phyloP scores from a whole-genome alignment of 2,329 filamentous ascomycete species.

The Curvularia spicifera region DNA sequence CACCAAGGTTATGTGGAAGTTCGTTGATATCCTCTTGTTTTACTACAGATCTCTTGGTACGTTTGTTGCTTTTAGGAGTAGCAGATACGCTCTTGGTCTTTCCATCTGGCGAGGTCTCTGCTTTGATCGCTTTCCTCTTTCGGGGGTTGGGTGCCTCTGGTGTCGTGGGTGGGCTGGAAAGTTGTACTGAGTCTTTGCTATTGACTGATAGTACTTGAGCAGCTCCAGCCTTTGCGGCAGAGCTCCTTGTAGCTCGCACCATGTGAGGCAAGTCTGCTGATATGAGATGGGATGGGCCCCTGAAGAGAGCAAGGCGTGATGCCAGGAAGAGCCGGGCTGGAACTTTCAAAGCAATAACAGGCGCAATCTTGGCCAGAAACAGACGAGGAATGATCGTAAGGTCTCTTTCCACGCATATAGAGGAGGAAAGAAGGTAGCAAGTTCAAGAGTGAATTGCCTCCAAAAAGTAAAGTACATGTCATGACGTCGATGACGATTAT shows the following conservation, averaged over 20 bases:
- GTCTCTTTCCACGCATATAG: background rate
- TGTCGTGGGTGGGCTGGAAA: slow-evolving; percentile 54
- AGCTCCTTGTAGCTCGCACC: slow-evolving; percentile 43
- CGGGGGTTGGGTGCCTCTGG: slow-evolving; percentile 40
- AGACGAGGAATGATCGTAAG: background rate
- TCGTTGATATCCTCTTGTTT: slow-evolving; percentile 54
- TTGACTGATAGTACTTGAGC: slow-evolving; percentile 14
- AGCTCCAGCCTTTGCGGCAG: slow-evolving; percentile 26
- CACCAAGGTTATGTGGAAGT: slow-evolving; percentile 64
- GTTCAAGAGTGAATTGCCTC: slow-evolving; percentile 10
- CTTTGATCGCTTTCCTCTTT: slow-evolving; percentile 39
- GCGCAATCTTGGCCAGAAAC: background rate
- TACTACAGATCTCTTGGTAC: slow-evolving; percentile 44
- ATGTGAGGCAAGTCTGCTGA: slow-evolving; percentile 26
- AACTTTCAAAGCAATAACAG: slow-evolving; percentile 2
- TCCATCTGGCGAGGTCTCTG: slow-evolving; percentile 18
- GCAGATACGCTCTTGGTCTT: slow-evolving; percentile 8
- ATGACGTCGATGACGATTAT: slow-evolving; percentile 45
- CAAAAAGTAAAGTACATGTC: slow-evolving; percentile 22
- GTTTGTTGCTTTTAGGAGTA: slow-evolving; percentile 45
- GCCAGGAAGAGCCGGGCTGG: slow-evolving; percentile 22
- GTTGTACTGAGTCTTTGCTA: slow-evolving; percentile 43
- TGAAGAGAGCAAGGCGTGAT: slow-evolving; percentile 8
- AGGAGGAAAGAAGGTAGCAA: background rate
- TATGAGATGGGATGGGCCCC: slow-evolving; percentile 5